Base-by-base conservation (phyloP, 2,329 filamentous ascomycete genomes). In the Exserohilum rostratum region DNA sequence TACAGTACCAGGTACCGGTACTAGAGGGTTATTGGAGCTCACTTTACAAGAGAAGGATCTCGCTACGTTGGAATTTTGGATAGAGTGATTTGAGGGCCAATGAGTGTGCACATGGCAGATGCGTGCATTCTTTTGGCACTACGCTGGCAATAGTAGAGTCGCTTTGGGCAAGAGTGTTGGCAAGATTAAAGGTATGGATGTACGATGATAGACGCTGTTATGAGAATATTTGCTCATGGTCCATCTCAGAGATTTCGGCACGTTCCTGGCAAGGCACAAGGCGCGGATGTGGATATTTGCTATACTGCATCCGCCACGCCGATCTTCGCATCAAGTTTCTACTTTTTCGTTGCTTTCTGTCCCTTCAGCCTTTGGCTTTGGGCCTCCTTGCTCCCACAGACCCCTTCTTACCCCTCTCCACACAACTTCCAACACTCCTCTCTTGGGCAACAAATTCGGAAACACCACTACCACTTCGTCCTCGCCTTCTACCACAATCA, bases 401-500 rank as follows among this genome's bases (percentile, higher is more conserved):
- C 93, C 96, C 52, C 85, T 87, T 63, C 90, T 85, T 2, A 89
- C 86, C 0, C 92, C 93, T 65, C 91, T 87, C 95, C 95, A 98
- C 2, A 98, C 93, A 64, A 86, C 84, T 78, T 97, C 92, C 25
- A 98, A 81, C 50, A 96, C 88, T 44, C 80, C 82, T 51, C 90
- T 80, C 53, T 86, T 78, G 0, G 95, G 95, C 58, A 97, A 72
- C 61, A 96, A 76, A 52, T 83, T 82, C 79, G 93, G 93, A 73
- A 99, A 99, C 3, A 98, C 92, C n/a, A 99, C 93, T 0, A 98
- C 90, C 4, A 96, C 84, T 62, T 95, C 88, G 49, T 88, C 85
- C 76, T 98, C 93, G 2, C 88, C 92, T 65, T 96, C 90, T 15
- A 98, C 91, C 48, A 98, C 89, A 27, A 98, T 90, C 4, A 91